Evolutionary conservation across 768 basidiomycete species (phyloP).

Genomic region (Amanita inopinata): DNA sequence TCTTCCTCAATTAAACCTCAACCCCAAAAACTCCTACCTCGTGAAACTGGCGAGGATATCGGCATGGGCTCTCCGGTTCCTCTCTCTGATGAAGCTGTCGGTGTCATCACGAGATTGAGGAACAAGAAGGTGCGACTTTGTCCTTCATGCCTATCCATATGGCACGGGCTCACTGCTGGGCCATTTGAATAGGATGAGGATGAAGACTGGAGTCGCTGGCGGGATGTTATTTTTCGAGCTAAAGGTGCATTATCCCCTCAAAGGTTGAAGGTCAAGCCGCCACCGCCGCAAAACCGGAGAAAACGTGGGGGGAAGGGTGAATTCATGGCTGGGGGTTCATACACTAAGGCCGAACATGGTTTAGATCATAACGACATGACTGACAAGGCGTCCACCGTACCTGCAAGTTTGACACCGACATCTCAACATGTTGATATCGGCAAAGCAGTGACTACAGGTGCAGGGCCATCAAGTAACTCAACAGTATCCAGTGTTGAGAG

Average conservation of each 20-base stretch:
- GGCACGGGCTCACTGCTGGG: neutral
- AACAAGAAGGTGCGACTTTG: conserved; percentile 62
- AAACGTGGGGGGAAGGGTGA: conserved; percentile 48
- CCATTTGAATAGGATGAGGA: conserved; percentile 53
- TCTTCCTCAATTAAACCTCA: no score
- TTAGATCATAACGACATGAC: no score
- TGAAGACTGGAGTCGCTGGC: conserved; percentile 85
- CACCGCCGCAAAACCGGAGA: conserved; percentile 52
- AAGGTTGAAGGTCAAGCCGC: conserved; percentile 34
- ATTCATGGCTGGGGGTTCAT: no score
- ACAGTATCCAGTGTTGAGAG: neutral
- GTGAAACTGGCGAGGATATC: conserved; percentile 81
- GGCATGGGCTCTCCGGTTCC: conserved; percentile 83
- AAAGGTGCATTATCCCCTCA: conserved; percentile 49
- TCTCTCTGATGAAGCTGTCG: conserved; percentile 66
- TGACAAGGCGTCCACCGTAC: no score
- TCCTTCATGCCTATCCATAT: conserved; percentile 2
- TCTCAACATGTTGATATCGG: no score
- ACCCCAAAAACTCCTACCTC: conserved; percentile 46
- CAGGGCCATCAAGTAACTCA: neutral
- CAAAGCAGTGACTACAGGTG: neutral
- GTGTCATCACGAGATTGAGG: conserved; percentile 66
- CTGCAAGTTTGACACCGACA: no score
- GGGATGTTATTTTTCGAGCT: conserved; percentile 74
- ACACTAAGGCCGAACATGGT: no score